Conservation (phyloP, 2,329 filamentous ascomycete genomes). For the Pestalotiopsis sp. region DNA sequence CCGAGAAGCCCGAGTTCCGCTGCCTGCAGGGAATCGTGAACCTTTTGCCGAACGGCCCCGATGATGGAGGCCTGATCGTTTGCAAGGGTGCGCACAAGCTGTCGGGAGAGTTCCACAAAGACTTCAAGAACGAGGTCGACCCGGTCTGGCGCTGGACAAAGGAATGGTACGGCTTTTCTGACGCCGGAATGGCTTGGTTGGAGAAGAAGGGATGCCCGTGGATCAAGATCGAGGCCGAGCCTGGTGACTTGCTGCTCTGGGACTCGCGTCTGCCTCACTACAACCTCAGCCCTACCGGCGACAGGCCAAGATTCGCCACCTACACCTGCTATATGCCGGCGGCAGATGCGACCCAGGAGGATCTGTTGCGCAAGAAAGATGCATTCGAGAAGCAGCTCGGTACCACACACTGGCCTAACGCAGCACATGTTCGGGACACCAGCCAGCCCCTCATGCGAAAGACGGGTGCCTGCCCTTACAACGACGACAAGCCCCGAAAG, state of each 20-base stretch:
- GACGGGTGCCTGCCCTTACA: constrained; percentile 22
- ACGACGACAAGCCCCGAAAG: constrained; percentile 33
- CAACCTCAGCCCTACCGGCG: constrained; percentile 34
- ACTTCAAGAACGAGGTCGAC: constrained; percentile 26
- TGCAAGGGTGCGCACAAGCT: constrained; percentile 27
- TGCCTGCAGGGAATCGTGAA: constrained; percentile 54
- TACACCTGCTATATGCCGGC: constrained; percentile 44
- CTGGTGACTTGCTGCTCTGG: constrained; percentile 42
- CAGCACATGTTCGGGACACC: constrained; percentile 16
- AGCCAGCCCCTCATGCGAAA: constrained; percentile 18
- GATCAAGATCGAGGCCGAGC: constrained; percentile 40
- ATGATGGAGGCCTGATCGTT: constrained; percentile 35
- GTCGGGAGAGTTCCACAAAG: constrained; percentile 35
- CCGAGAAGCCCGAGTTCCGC: constrained; percentile 43
- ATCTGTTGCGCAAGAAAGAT: constrained; percentile 39
- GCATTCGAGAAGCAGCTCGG: constrained; percentile 38
- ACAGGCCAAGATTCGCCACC: constrained; percentile 31
- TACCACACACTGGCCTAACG: constrained; percentile 45
- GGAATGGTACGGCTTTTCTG: constrained; percentile 36
- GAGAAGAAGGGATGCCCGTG: constrained; percentile 30
- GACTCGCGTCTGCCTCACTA: constrained; percentile 39
- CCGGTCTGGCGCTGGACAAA: constrained; percentile 34
- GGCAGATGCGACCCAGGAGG: constrained; percentile 37
- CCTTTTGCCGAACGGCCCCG: constrained; percentile 32
- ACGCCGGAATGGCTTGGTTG: constrained; percentile 37